Conservation (phyloP, 2,329 filamentous ascomycete genomes). For the Tolypocladium ovalisporum region DNA sequence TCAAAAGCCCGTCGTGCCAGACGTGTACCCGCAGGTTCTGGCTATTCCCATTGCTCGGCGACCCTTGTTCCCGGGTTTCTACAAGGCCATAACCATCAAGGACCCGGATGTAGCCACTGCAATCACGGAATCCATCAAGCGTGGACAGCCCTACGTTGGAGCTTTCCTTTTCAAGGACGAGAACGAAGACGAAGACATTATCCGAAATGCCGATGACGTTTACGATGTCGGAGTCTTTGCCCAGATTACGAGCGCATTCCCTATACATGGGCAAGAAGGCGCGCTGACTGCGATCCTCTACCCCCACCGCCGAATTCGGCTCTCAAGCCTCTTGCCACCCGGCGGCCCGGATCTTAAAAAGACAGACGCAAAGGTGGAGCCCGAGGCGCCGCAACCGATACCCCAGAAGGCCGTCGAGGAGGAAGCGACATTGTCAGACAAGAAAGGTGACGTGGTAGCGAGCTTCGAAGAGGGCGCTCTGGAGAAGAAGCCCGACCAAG, state of each 20-base stretch:
- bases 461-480: slow-evolving; percentile 83
- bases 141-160: slow-evolving; percentile 93
- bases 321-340: slow-evolving; percentile 73
- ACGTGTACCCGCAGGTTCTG: slow-evolving; percentile 95
- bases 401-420: slow-evolving; percentile 43
- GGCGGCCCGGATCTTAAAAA: slow-evolving; percentile 39
- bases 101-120: slow-evolving; percentile 85
- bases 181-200: slow-evolving; percentile 84
- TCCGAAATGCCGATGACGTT: slow-evolving; percentile 81
- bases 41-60: slow-evolving; percentile 91
- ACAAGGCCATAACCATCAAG: slow-evolving; percentile 95
- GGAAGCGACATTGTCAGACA: slow-evolving; percentile 42
- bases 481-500: slow-evolving; percentile 42
- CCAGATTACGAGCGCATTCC: slow-evolving; percentile 93
- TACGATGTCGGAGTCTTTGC: slow-evolving; percentile 96
- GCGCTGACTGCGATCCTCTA: slow-evolving; percentile 90
- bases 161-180: slow-evolving; percentile 97
- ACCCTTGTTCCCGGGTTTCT: slow-evolving; percentile 93
- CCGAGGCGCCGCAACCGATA: slow-evolving; percentile 46
- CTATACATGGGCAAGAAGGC: slow-evolving; percentile 74
- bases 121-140: slow-evolving; percentile 92
- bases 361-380: slow-evolving; percentile 35
- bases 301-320: slow-evolving; percentile 85
- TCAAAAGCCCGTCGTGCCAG: slow-evolving; percentile 80
- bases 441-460: slow-evolving; percentile 88